Conservation (phyloP, 2,329 filamentous ascomycete genomes). For the Dichotomopilus funicola region DNA sequence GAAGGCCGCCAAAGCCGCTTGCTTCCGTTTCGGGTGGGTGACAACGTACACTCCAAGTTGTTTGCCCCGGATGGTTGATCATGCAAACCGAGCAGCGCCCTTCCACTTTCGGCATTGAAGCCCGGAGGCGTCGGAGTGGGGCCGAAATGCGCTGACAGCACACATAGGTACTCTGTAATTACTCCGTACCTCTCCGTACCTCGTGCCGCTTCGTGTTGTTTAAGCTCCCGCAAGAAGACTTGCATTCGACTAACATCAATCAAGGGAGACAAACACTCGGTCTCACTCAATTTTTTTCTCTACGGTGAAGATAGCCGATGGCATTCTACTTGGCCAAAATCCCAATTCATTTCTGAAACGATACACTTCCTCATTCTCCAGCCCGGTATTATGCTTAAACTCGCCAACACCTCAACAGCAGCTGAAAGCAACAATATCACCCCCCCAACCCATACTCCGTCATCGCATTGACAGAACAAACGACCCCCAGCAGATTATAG, state of each 20-base stretch:
- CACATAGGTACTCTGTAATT: not conserved
- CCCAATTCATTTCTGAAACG: not conserved
- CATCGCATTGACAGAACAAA: not conserved
- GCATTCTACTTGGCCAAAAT: too few species aligned
- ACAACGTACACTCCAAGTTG: too few species aligned
- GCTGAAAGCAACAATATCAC: conserved; percentile 6
- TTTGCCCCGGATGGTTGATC: too few species aligned
- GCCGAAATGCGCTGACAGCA: not conserved
- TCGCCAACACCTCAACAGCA: conserved; percentile 12
- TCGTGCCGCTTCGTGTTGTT: too few species aligned
- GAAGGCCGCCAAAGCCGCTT: conserved; percentile 3
- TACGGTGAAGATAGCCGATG: too few species aligned
- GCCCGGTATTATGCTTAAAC: conserved; percentile 19
- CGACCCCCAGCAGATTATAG: conserved; percentile 13
- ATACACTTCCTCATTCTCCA: conserved; percentile 28
- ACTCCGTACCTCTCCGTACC: too few species aligned
- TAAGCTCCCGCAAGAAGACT: too few species aligned
- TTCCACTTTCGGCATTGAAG: not conserved
- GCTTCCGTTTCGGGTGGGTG: not conserved
- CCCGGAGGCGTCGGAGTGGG: not conserved
- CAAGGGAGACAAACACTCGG: too few species aligned
- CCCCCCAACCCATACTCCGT: conserved; percentile 10
- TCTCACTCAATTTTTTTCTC: too few species aligned
- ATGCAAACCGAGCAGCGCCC: too few species aligned
- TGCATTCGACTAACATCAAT: too few species aligned